These are phyloP conservation scores for Rhodotorula sp. DNA, from an alignment of 1,284 basidiomycete species.

Conservation along the genomic window DNA sequence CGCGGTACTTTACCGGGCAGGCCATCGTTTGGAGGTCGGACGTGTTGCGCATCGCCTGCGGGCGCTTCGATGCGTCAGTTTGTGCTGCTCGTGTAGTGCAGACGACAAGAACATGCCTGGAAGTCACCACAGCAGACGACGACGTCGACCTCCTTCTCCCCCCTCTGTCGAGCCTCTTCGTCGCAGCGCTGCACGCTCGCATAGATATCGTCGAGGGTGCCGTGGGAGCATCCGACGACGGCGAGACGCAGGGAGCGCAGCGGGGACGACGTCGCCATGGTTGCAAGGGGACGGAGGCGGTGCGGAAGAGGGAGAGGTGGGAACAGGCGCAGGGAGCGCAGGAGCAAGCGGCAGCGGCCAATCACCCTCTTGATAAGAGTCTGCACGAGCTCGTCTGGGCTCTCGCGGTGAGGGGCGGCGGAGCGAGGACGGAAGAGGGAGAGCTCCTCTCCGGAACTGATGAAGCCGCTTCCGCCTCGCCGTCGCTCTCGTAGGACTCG, in stretches of 20 bases:
- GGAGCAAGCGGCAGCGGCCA: background rate
- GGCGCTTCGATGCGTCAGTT: background rate
- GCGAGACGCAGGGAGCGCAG: constrained; percentile 58
- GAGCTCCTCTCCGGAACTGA: background rate
- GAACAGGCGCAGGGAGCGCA: background rate
- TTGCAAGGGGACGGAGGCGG: background rate
- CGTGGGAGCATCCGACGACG: constrained; percentile 94
- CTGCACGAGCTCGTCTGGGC: background rate
- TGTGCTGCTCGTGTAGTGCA: background rate
- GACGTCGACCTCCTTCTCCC: constrained; percentile 65
- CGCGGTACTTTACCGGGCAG: constrained; percentile 84
- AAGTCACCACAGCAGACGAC: constrained; percentile 95
- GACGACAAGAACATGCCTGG: constrained; percentile 55
- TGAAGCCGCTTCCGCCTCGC: background rate
- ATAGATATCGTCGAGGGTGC: constrained; percentile 84
- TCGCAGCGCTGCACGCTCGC: constrained; percentile 69
- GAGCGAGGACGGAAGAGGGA: background rate
- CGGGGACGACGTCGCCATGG: background rate
- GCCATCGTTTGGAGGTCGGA: constrained; percentile 87
- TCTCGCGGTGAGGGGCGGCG: too few relatives aligned
- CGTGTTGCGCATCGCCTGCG: constrained; percentile 74
- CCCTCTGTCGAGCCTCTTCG: constrained; percentile 57
- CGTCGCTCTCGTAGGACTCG: background rate
- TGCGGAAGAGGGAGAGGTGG: background rate
- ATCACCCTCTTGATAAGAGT: too few relatives aligned